Evolutionary conservation across 2,329 filamentous ascomycete genomes (phyloP).

Genomic region (Aspergillus niger): DNA sequence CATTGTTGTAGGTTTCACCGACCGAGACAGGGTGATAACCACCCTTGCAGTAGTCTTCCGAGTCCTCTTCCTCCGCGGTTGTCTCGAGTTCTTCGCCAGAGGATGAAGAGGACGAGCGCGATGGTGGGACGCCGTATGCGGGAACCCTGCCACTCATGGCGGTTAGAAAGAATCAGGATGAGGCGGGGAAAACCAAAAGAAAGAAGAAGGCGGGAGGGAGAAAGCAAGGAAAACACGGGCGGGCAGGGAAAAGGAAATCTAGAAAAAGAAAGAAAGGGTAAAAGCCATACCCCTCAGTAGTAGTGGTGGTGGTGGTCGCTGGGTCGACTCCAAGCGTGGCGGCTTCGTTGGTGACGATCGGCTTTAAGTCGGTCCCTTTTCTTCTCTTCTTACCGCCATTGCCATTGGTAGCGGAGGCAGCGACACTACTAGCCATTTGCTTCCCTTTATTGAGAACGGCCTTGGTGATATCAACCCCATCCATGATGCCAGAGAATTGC

Average conservation of each 20-base stretch:
- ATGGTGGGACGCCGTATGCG: slow-evolving; percentile 59
- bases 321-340: slow-evolving; percentile 45
- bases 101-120: slow-evolving; percentile 73
- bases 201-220: background rate
- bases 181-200: slow-evolving; percentile 14
- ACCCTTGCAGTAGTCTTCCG: slow-evolving; percentile 98
- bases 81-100: slow-evolving; percentile 86
- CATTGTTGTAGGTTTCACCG: slow-evolving; percentile 96
- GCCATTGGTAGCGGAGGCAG: slow-evolving; percentile 52
- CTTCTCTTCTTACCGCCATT: slow-evolving; percentile 65
- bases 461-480: slow-evolving; percentile 65
- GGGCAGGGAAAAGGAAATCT: slow-evolving; percentile 6
- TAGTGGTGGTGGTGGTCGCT: slow-evolving; percentile 45
- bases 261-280: slow-evolving; percentile 11
- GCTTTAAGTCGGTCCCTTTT: slow-evolving; percentile 65
- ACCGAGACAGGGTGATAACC: slow-evolving; percentile 95
- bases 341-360: slow-evolving; percentile 66
- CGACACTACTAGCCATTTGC: slow-evolving; percentile 57
- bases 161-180: slow-evolving; percentile 15
- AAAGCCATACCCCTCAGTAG: slow-evolving; percentile 45
- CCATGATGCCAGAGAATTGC: slow-evolving; percentile 52
- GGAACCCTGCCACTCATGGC: slow-evolving; percentile 23
- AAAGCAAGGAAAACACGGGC: background rate
- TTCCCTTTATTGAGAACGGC: slow-evolving; percentile 67
- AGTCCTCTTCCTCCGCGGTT: slow-evolving; percentile 97